Conservation (phyloP, 1,284 basidiomycete species). For the Flammula alnicola region DNA sequence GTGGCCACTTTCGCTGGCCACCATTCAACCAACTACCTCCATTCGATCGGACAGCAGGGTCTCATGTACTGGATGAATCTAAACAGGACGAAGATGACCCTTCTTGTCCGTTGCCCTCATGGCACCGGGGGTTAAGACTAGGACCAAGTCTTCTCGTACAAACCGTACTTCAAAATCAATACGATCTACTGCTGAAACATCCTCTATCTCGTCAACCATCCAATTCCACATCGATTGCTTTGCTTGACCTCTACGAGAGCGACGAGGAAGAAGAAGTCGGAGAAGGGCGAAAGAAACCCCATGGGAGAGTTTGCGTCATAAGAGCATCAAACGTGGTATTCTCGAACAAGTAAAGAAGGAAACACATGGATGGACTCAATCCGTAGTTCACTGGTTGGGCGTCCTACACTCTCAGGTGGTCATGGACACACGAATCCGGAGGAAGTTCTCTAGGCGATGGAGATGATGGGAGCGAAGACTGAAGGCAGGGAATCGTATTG, state of each 20-base stretch:
- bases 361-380: slow-evolving; percentile 35
- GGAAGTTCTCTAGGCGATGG: no score
- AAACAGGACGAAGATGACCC: neutral
- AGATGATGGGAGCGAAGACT: neutral
- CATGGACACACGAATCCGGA: no score
- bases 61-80: slow-evolving; percentile 12
- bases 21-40: slow-evolving; percentile 19
- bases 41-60: slow-evolving; percentile 12
- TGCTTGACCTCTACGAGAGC: slow-evolving; percentile 31
- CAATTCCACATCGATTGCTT: slow-evolving; percentile 28
- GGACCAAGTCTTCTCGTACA: slow-evolving; percentile 4
- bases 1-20: slow-evolving; percentile 19
- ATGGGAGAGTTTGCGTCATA: slow-evolving; percentile 41
- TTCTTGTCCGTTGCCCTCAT: neutral
- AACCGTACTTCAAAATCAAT: neutral
- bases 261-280: slow-evolving; percentile 24
- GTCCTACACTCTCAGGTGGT: slow-evolving; percentile 16
- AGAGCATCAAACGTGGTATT: slow-evolving; percentile 42
- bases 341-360: slow-evolving; percentile 37
- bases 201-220: slow-evolving; percentile 16
- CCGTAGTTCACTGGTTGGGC: slow-evolving; percentile 24
- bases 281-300: slow-evolving; percentile 27
- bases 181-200: neutral
- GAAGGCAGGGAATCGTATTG: neutral
- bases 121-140: neutral